Base-by-base conservation (phyloP, 768 basidiomycete species). In the Auricularia heimuer region DNA sequence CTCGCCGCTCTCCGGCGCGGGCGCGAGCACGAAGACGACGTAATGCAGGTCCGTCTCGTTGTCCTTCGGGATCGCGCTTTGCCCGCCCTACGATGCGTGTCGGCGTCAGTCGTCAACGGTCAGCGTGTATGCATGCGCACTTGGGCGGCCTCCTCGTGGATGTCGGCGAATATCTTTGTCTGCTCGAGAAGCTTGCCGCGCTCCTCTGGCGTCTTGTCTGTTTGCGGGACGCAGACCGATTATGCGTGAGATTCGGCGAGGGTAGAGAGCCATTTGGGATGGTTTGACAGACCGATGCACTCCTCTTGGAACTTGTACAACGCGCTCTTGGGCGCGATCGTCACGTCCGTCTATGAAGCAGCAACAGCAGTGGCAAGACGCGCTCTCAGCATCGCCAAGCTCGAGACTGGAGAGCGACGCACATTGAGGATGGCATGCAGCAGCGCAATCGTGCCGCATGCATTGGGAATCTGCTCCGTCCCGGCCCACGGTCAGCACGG, bases 381-480 rank as follows among this genome's bases (percentile, higher is more conserved):
- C 29, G 29, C 29, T 29, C 29, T 29, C 29, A 29, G 29, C 29
- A 29, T 29, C 29, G 33, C 24, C 47, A 66, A 33, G n/a, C 61
- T 0, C 35, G 65, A 16, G 36, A n/a, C 44, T 12, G 29, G 37
- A 10, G 62, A 44, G 24, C 37, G 54, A 73, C 83, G 67, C 66
- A 93, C 89, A 72, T 98, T 97, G 24, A 85, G 83, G 54, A 97
- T 75, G 10, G 91, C 84, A 69, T 95, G 93, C 4, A 94, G 80
- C 18, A 94, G 79, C 0, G 87, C 92, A 73, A 95, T 94, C 0
- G 92, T 93, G 3, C 93, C 93, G 70, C 92, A 94, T 0, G 92
- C 92, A 69, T 94, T 94, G 3, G 79, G 73, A 65, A 92, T 92
- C 89, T 91, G 65, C 37, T n/a, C 18, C 35, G 8, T 29, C 29